phyloP scores from a whole-genome alignment of 306 rosid species.

The Leucaena leucocephala region DNA sequence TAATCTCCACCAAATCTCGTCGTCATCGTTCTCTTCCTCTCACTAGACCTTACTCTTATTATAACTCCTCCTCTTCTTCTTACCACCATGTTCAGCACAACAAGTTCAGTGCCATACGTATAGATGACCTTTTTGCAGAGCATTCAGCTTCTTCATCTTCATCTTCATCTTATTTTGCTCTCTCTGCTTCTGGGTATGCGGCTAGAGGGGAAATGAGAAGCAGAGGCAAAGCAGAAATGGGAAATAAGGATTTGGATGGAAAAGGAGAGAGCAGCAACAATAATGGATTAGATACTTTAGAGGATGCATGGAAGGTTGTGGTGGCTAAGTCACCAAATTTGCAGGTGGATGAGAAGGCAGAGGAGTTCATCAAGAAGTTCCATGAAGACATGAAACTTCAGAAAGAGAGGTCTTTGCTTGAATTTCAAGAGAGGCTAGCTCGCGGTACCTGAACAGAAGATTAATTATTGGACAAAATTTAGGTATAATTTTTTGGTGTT shows the following conservation, averaged over 20 bases:
- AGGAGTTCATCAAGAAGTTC: conserved; percentile 46
- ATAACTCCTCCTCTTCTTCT: conserved; percentile 32
- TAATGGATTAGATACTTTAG: conserved; percentile 30
- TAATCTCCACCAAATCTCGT: conserved; percentile 40
- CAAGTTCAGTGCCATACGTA: conserved; percentile 49
- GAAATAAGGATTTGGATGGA: conserved; percentile 20
- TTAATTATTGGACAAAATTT: neutral
- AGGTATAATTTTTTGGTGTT: neutral
- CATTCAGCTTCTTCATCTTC: neutral
- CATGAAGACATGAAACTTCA: conserved; percentile 52
- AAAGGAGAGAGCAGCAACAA: conserved; percentile 9
- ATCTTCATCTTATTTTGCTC: neutral
- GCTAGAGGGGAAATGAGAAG: conserved; percentile 44
- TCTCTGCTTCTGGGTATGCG: neutral
- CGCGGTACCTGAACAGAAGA: conserved; percentile 34
- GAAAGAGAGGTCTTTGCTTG: conserved; percentile 51
- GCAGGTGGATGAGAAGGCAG: conserved; percentile 51
- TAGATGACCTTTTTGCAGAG: conserved; percentile 63
- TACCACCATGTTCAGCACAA: conserved; percentile 25
- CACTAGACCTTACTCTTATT: conserved; percentile 18
- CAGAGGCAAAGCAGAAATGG: conserved; percentile 31
- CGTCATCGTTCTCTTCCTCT: conserved; percentile 46
- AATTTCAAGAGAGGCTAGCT: conserved; percentile 49
- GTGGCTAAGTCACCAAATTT: conserved; percentile 48
- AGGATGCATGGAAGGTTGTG: conserved; percentile 56